Conservation (phyloP, 1,284 basidiomycete genomes). For the Golubevia sp. region DNA sequence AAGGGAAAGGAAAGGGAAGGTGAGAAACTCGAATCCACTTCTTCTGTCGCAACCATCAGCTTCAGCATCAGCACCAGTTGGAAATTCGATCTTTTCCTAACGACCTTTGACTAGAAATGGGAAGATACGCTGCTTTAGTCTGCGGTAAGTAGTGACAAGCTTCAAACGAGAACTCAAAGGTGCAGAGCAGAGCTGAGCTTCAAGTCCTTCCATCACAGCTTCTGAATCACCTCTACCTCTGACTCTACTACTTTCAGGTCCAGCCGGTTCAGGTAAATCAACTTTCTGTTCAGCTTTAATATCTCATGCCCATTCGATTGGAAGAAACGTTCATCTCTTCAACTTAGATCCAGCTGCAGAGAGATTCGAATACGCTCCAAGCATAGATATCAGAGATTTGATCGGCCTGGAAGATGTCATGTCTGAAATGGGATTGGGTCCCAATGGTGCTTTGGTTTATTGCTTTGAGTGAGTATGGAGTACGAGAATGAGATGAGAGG, state of each 20-base stretch:
- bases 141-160: too few species aligned
- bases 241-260: constrained; percentile 67
- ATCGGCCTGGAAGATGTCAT: constrained; percentile 94
- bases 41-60: too few species aligned
- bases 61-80: too few species aligned
- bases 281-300: constrained; percentile 89
- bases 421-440: constrained; percentile 91
- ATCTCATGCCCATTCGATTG: constrained; percentile 83
- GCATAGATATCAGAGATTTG: constrained; percentile 91
- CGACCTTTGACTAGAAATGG: too few species aligned
- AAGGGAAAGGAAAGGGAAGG: too few species aligned
- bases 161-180: too few species aligned
- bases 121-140: too few species aligned
- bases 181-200: too few species aligned
- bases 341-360: constrained; percentile 97
- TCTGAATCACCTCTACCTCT: not conserved
- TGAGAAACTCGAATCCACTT: too few species aligned
- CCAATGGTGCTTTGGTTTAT: constrained; percentile 95
- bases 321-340: constrained; percentile 86
- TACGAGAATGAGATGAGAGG: not conserved
- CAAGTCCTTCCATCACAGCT: too few species aligned
- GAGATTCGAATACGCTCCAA: constrained; percentile 89
- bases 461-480: constrained; percentile 89
- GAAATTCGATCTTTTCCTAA: too few species aligned
- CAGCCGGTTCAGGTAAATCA: constrained; percentile 96